Base-by-base conservation (phyloP, 2,329 filamentous ascomycete species). In the Colletotrichum lupini region DNA sequence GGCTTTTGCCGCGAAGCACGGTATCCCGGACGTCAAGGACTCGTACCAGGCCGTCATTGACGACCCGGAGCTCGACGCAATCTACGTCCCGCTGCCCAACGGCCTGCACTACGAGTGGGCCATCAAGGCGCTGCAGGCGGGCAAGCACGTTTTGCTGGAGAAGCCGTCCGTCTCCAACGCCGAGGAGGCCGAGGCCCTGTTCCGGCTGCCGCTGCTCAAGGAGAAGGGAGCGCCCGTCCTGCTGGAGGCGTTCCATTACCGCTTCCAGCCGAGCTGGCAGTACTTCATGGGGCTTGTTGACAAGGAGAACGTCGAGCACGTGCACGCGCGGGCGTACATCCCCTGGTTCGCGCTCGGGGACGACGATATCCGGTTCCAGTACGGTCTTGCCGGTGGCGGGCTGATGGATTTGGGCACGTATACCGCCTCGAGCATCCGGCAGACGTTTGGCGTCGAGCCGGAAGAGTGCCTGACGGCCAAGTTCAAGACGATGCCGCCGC, bases 141-240 rank as follows among this genome's bases (percentile, higher is more conserved):
- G 86, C 4, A 90, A 90, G 75, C 87, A 90, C 75, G 87, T 91
- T 24, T 83, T 90, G 0, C 79, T 90, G 2, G 88, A 90, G 77
- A 90, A 90, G 77, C 88, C 88, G 0, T 82, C 84, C 0, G 83
- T 82, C n/a, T 83, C 82, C 30, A 89, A 88, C 75, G 77, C 80
- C 3, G 70, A 62, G 0, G 86, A 90, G 76, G 87, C 87, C 3
- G 76, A 78, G 22, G 74, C 76, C 0, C 81, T 90, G 19, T 89
- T 89, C 77, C 79, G 76, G 35, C 79, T 81, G 24, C 81, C 83
- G 0, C 72, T 82, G 16, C 76, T 85, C 57, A 72, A 74, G 5
- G 62, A 77, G 0, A 77, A 81, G 1, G 76, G 79, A 19, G 81
- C 82, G 0, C 87, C 85, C 0, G 81, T 90, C 1, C 78, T 89